Conservation (phyloP, 306 rosid species). For the Rubus idaeus region DNA sequence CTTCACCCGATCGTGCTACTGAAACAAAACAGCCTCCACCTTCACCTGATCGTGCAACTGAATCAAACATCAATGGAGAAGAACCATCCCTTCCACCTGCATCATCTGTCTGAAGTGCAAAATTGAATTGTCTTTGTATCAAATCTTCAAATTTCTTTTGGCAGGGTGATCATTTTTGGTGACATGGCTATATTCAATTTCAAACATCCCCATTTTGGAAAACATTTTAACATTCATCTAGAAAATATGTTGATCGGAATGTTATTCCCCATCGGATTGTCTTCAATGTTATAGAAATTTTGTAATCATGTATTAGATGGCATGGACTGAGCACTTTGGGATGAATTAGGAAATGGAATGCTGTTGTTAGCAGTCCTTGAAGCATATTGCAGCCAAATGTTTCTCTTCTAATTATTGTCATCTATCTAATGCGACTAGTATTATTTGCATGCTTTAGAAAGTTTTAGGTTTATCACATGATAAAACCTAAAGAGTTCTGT, state of each 20-base stretch:
- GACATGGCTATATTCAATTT: background rate
- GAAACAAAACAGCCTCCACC: slow-evolving; percentile 11
- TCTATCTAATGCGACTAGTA: background rate
- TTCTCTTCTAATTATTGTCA: background rate
- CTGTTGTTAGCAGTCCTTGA: background rate
- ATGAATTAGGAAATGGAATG: background rate
- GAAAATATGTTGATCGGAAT: background rate
- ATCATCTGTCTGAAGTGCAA: slow-evolving; percentile 10
- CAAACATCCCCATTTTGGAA: background rate
- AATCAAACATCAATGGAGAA: slow-evolving; percentile 17
- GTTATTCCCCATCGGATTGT: background rate
- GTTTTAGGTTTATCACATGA: background rate
- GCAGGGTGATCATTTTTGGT: slow-evolving; percentile 7
- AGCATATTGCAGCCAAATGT: background rate
- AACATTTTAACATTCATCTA: background rate
- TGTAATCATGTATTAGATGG: background rate
- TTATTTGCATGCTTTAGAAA: background rate
- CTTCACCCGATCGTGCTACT: background rate
- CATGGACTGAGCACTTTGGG: background rate
- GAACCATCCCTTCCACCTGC: slow-evolving; percentile 16
- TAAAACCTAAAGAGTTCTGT: no score
- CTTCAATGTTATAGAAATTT: background rate
- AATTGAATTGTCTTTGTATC: background rate
- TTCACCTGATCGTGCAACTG: slow-evolving; percentile 1
- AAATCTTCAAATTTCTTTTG: background rate